Evolutionary conservation across 2,329 filamentous ascomycete genomes (phyloP), one percentile per base, ranked within the genome.

Genomic region (Metarhizium anisopliae): DNA sequence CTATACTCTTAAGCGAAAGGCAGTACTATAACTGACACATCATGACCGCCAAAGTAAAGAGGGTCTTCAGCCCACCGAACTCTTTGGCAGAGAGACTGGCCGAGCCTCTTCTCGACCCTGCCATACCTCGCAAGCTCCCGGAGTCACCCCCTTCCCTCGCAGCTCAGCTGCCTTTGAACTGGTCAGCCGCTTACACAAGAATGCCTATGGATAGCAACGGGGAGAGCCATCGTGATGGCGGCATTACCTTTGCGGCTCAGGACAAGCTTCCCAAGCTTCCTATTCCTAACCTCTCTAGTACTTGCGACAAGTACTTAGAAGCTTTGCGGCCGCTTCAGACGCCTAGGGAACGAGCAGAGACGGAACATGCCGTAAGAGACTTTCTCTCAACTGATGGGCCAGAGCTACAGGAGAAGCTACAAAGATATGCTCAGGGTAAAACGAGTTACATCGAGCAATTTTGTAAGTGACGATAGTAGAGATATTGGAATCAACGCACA

Each of bases 391-490:
- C 79, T 0, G 92, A 96, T 60, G 94, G 94, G 0, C 89, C 88
- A 0, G 84, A 87, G 50, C 74, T 99, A 51, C 92, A 99, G 68
- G 90, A 94, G 59, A 92, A 87, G 70, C 74, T 97, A 56, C 94
- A 92, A 75, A 85, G 86, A 64, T 99, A 97, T 75, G 92, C 94
- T 8, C 85, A 84, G 51, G 90, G 88, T 49, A 93, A 92, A 73
- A 90, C 90, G 42, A 97, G 93, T 72, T 99, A 96, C 68, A 97
- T 99, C 64, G 94, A 97, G 69, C 94, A 99, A 66, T 99, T 99
- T 65, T 99, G 93, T 96, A 81, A 68, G 89, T 80, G 45, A 25
- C 42, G 4, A 45, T 2, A 6, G n/a, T 6, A 20, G 18, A 6
- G n/a, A 20, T 45, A 32, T 25, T 40, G 2, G 14, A 29, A 30